phyloP scores from a whole-genome alignment of 352 stramenopile species.

The Globisporangium emineosum region DNA sequence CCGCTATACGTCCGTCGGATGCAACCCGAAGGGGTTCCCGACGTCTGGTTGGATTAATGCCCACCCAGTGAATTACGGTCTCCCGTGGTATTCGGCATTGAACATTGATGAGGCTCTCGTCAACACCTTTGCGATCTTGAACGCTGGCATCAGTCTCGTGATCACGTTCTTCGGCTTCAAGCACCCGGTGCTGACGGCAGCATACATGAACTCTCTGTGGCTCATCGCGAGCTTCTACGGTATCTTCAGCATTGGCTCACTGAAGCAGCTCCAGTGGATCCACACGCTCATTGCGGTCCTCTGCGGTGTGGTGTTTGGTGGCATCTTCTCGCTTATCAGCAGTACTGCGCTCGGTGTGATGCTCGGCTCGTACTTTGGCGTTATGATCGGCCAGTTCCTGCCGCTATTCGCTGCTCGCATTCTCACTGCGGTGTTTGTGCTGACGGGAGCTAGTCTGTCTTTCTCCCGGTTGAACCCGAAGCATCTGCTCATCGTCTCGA shows the following conservation, averaged over 20 bases:
- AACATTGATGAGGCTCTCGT: constrained; percentile 42
- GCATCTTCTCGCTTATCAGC: constrained; percentile 60
- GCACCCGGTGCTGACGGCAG: constrained; percentile 47
- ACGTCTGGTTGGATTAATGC: constrained; percentile 91
- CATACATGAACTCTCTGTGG: constrained; percentile 59
- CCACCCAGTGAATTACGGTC: constrained; percentile 81
- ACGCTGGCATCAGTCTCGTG: constrained; percentile 45
- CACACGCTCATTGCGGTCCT: constrained; percentile 63
- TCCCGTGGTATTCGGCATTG: constrained; percentile 81
- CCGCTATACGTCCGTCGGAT: constrained; percentile 90
- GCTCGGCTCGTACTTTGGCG: constrained; percentile 59
- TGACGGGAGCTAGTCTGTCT: constrained; percentile 39
- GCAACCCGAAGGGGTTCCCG: constrained; percentile 88
- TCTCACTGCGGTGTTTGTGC: constrained; percentile 43
- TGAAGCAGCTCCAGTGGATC: constrained; percentile 62
- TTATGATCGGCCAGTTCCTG: constrained; percentile 69
- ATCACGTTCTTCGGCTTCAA: constrained; percentile 58
- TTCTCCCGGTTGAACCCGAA: constrained; percentile 44
- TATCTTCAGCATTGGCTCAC: constrained; percentile 44
- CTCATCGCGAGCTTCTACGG: constrained; percentile 69
- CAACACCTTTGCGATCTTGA: constrained; percentile 54
- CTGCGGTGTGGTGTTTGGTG: constrained; percentile 69
- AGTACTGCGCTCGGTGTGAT: constrained; percentile 53
- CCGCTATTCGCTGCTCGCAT: constrained; percentile 56
- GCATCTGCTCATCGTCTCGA: constrained; percentile 65